phyloP scores from a whole-genome alignment of 164 flowering plant genomes.

The Liriodendron chinense region DNA sequence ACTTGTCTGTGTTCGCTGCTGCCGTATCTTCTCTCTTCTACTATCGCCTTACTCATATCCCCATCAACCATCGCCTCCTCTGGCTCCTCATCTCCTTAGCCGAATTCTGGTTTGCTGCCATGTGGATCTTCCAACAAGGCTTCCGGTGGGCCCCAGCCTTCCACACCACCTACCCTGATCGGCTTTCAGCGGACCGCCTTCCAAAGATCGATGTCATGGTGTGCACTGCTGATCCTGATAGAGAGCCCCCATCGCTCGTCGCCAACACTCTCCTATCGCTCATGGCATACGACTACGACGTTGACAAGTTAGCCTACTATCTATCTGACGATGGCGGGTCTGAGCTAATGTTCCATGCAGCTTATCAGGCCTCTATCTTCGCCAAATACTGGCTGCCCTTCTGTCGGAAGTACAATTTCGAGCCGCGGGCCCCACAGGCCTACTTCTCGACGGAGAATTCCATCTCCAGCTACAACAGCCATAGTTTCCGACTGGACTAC shows the following conservation, averaged over 20 bases:
- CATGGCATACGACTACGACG: conserved; percentile 27
- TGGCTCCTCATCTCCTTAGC: conserved; percentile 22
- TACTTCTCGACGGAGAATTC: conserved; percentile 14
- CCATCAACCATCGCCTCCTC: conserved; percentile 7
- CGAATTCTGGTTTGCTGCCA: conserved; percentile 25
- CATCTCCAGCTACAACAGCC: not conserved
- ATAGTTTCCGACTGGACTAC: conserved; percentile 18
- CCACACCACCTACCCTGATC: conserved; percentile 17
- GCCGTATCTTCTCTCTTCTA: conserved; percentile 21
- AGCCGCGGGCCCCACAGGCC: conserved; percentile 18
- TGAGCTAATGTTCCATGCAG: conserved; percentile 26
- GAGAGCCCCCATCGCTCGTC: conserved; percentile 28
- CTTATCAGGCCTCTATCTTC: conserved; percentile 20
- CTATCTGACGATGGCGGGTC: conserved; percentile 32
- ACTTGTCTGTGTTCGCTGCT: conserved; percentile 12
- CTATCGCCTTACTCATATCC: conserved; percentile 24
- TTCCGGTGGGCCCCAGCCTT: conserved; percentile 27
- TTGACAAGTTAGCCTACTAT: conserved; percentile 21
- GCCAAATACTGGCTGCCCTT: conserved; percentile 27
- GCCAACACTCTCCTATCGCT: conserved; percentile 27
- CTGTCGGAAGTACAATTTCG: conserved; percentile 23
- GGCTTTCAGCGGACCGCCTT: conserved; percentile 10
- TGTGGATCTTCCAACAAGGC: conserved; percentile 29
- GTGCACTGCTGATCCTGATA: conserved; percentile 28
- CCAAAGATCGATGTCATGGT: conserved; percentile 25